Base-by-base conservation (phyloP, 371 early-diverging fungal genomes). In the Vairimorpha apis region DNA sequence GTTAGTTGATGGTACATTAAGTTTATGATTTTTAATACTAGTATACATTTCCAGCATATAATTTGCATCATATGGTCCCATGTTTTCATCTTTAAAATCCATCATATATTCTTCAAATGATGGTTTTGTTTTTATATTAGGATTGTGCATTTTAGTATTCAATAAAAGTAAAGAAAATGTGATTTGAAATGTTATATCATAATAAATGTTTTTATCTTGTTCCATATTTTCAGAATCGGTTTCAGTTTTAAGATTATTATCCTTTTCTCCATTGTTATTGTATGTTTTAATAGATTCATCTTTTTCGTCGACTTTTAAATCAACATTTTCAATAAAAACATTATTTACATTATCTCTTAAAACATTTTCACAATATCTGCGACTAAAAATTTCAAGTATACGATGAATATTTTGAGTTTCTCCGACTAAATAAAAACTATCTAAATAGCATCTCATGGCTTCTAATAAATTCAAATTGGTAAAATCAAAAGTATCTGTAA, bases 351-450 rank as follows among this genome's bases (percentile, higher is more conserved):
- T 14, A 30, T 55, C 32, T 3, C 12, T 14, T 8, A 4, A 43
- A 76, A 92, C 92, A 51, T 87, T 87, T 68, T 88, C 87, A 79
- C 85, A 89, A 79, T 88, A 94, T 0, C 85, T 86, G 2, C 84
- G 85, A 13, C 91, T 87, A 85, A 93, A 93, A 0, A 87, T 85
- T 67, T 90, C 90, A 65, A 94, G 86, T 30, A 93, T 89, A 21
- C 94, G 86, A 69, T 90, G 89, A 65, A 94, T 93, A 76, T 91
- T 89, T 81, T 93, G 93, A 30, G 91, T 87, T 83, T 94, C 95
- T 33, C 94, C 94, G 2, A 91, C 91, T 18, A 94, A 80, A 53
- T 92, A 86, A 85, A 94, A 94, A 10, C 88, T 86, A 68, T 88
- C 88, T 10, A 94, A 82, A 25, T 92, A 85, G 30, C 85, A 83